Evolutionary conservation across 2,329 filamentous ascomycete species (phyloP).

Genomic region (Aspergillus sp.): DNA sequence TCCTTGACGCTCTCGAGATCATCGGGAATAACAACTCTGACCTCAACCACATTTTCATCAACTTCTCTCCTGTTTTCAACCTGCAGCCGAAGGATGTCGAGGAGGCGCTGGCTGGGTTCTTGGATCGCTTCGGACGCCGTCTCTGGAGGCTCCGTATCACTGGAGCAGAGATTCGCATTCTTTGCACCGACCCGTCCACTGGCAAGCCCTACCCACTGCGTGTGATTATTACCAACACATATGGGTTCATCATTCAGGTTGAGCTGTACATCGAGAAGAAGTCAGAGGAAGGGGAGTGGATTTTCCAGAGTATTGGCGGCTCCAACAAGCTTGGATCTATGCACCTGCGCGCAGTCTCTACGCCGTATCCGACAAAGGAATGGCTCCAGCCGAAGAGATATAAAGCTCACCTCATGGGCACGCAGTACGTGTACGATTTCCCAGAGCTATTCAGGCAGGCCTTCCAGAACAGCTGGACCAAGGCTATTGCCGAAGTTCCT

Average conservation of each 20-base stretch:
- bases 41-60: constrained; percentile 99
- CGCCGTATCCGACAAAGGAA: constrained; percentile 95
- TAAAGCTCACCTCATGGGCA: constrained; percentile 98
- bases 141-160: constrained; percentile 95
- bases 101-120: constrained; percentile 84
- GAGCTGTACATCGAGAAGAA: constrained; percentile 97
- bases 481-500: constrained; percentile 63
- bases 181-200: constrained; percentile 83
- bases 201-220: constrained; percentile 83
- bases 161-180: constrained; percentile 94
- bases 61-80: constrained; percentile 96
- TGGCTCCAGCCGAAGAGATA: constrained; percentile 98
- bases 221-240: constrained; percentile 96
- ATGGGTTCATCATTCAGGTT: constrained; percentile 92
- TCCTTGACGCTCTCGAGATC: constrained; percentile 93
- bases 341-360: constrained; percentile 83
- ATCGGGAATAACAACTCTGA: constrained; percentile 99
- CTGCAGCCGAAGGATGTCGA: constrained; percentile 83
- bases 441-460: constrained; percentile 97
- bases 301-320: constrained; percentile 95
- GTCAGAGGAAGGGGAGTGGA: constrained; percentile 95
- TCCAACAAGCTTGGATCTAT: constrained; percentile 92
- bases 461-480: constrained; percentile 87
- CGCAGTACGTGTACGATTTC: constrained; percentile 99
- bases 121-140: constrained; percentile 90